A percentile compares a stretch with the other conserved stretches of the same genome.
Evolutionary conservation across 345 rosid species (phyloP).

Genomic region (Acer yangbiense): DNA sequence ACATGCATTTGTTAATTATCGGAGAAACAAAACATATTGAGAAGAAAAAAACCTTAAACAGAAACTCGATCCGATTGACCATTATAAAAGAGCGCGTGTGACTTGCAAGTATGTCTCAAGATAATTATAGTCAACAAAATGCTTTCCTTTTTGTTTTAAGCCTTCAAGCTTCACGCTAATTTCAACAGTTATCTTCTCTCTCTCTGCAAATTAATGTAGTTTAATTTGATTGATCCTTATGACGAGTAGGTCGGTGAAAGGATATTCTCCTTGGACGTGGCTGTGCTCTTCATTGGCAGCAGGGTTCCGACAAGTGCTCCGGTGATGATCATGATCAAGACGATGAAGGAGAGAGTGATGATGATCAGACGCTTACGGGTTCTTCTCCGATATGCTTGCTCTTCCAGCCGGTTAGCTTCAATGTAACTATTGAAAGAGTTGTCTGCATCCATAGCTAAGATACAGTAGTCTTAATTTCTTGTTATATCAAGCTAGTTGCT

Average conservation of each 20-base stretch:
- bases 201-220: too few relatives aligned
- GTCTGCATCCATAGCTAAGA: background rate
- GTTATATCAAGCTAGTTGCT: background rate
- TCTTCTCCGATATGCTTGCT: slow-evolving; percentile 22
- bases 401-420: slow-evolving; percentile 24
- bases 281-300: background rate
- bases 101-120: too few relatives aligned
- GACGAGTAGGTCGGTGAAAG: background rate
- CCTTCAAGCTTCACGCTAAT: too few relatives aligned
- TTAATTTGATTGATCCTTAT: background rate
- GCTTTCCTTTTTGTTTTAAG: too few relatives aligned
- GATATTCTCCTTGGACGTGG: background rate
- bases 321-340: slow-evolving; percentile 18
- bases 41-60: too few relatives aligned
- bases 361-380: slow-evolving; percentile 20
- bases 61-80: too few relatives aligned
- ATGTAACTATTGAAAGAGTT: slow-evolving; percentile 21
- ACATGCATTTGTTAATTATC: too few relatives aligned
- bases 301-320: slow-evolving; percentile 5
- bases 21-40: too few relatives aligned
- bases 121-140: too few relatives aligned
- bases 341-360: slow-evolving; percentile 9
- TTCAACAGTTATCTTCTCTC: too few relatives aligned
- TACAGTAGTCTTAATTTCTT: too few relatives aligned
- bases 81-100: too few relatives aligned